Conservation (phyloP, 805 yeast genomes). For the Saturnispora ahearnii region DNA sequence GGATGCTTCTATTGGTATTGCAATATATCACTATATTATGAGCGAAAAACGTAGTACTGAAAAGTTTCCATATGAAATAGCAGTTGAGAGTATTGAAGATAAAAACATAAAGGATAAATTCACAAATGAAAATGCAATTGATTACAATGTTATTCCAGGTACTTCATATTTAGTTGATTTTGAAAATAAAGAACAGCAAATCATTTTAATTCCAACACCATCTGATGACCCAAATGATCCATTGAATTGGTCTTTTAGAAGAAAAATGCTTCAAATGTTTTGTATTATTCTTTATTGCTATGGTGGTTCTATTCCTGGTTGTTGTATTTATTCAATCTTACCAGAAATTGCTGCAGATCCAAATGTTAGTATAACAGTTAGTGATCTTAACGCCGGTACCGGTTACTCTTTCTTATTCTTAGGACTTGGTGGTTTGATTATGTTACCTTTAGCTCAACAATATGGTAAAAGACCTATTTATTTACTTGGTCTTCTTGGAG, state of each 20-base stretch:
- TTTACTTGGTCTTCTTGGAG: constrained; percentile 26
- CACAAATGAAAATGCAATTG: constrained; percentile 12
- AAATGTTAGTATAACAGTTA: constrained; percentile 19
- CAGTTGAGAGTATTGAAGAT: background rate
- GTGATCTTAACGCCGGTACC: constrained; percentile 30
- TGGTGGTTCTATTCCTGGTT: constrained; percentile 22
- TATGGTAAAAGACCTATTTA: constrained; percentile 33
- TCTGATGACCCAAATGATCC: constrained; percentile 65
- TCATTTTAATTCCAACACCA: constrained; percentile 58
- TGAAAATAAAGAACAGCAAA: constrained; percentile 23
- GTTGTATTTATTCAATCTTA: constrained; percentile 17
- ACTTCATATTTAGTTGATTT: constrained; percentile 41
- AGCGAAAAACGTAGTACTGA: background rate
- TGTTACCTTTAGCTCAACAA: constrained; percentile 32
- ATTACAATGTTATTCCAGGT: constrained; percentile 39
- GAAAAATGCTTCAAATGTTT: constrained; percentile 40
- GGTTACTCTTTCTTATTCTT: constrained; percentile 35
- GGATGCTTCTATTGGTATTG: no score
- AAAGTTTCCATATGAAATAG: constrained; percentile 1
- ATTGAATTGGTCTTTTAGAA: constrained; percentile 45
- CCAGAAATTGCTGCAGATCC: constrained; percentile 24
- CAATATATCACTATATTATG: background rate
- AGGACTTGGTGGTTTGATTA: constrained; percentile 31
- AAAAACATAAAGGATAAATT: background rate
- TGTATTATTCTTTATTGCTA: constrained; percentile 34